These are phyloP conservation scores for Mangifera indica DNA, from an alignment of 345 rosid species.

Conservation along the genomic window DNA sequence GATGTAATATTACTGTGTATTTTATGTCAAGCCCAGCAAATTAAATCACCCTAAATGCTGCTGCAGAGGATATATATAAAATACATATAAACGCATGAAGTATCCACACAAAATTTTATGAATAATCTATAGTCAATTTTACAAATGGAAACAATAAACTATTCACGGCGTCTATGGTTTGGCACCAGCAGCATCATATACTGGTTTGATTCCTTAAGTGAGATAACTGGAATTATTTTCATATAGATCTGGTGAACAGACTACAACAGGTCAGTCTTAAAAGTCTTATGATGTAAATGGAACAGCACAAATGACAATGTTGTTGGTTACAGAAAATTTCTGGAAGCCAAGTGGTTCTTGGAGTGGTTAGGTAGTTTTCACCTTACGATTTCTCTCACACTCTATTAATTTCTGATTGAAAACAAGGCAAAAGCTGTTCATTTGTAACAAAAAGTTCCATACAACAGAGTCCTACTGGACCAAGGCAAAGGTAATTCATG, in stretches of 20 bases:
- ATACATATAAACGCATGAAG: not conserved
- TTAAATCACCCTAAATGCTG: conserved; percentile 2
- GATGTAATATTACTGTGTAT: conserved; percentile 2
- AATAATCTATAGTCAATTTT: not conserved
- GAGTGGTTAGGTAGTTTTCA: no score
- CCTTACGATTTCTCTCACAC: no score
- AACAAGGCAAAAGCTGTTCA: no score
- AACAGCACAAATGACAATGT: no score
- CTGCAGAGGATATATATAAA: not conserved
- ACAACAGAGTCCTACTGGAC: no score
- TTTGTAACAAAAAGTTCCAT: no score
- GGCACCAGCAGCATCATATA: not conserved
- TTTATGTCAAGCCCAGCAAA: conserved; percentile 1
- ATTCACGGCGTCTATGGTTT: not conserved
- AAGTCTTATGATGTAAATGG: no score
- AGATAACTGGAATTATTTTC: not conserved
- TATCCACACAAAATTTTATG: not conserved
- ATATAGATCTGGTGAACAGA: not conserved
- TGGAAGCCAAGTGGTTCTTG: no score
- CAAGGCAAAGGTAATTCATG: not conserved
- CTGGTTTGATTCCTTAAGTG: not conserved
- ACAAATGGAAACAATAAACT: not conserved
- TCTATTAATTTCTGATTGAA: no score
- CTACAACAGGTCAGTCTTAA: no score
- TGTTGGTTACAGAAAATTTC: no score